phyloP scores from a whole-genome alignment of 352 stramenopile genomes.

The Phytophthora cajani region DNA sequence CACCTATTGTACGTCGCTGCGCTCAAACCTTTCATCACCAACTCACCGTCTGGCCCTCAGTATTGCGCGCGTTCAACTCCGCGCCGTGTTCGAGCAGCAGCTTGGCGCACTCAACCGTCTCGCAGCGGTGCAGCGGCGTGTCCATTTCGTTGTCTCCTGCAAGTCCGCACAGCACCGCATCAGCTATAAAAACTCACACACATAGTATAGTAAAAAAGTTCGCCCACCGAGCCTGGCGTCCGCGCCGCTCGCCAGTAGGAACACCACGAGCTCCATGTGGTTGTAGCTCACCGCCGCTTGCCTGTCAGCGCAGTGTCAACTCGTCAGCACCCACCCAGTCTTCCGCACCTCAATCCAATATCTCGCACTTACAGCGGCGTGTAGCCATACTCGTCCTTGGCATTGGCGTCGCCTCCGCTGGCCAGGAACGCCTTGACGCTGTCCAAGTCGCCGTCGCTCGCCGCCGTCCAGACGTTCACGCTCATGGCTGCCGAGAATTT shows the following conservation, averaged over 20 bases:
- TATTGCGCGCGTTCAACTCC: constrained; percentile 70
- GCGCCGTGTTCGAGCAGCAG: constrained; percentile 63
- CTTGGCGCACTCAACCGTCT: constrained; percentile 64
- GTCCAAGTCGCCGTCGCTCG: constrained; percentile 67
- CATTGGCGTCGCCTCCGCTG: constrained; percentile 51
- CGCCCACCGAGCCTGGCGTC: constrained; percentile 47
- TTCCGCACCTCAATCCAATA: constrained; percentile 28
- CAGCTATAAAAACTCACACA: background rate
- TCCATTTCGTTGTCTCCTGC: constrained; percentile 70
- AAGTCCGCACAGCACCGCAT: constrained; percentile 1
- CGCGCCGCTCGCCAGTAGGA: constrained; percentile 56
- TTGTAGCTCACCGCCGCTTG: constrained; percentile 78
- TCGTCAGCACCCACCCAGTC: background rate
- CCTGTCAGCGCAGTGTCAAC: constrained; percentile 24
- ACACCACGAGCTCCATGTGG: constrained; percentile 62
- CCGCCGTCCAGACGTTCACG: constrained; percentile 66
- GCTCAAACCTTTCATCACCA: background rate
- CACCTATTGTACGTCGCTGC: background rate
- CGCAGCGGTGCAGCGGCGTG: constrained; percentile 69
- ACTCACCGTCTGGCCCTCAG: constrained; percentile 59
- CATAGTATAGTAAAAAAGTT: background rate
- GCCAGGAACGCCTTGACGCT: constrained; percentile 58
- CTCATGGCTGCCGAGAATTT: constrained; percentile 15
- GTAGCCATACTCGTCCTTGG: constrained; percentile 74
- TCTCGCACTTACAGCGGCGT: constrained; percentile 57